Percentiles rank a stretch among this genome's conserved stretches.
Evolutionary conservation across 2,329 filamentous ascomycete genomes (phyloP).

Genomic region (Trichoderma atrobrunneum): DNA sequence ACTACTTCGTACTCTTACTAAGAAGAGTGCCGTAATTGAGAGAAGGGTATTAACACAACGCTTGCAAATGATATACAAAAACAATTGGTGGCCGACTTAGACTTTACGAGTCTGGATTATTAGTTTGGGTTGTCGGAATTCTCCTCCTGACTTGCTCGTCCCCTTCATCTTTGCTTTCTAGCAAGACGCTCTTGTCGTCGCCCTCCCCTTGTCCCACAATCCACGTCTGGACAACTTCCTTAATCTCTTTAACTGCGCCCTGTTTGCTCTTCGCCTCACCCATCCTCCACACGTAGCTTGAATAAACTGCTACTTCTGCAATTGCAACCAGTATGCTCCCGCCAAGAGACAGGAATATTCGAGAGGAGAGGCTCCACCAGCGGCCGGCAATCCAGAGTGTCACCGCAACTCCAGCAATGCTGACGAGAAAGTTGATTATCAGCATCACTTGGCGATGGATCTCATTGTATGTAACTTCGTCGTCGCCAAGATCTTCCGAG

Average conservation of each 20-base stretch:
- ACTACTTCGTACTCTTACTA: background rate
- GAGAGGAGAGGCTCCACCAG: slow-evolving; percentile 70
- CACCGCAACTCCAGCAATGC: slow-evolving; percentile 73
- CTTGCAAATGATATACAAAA: background rate
- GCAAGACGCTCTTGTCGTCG: slow-evolving; percentile 26
- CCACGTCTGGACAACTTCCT: slow-evolving; percentile 71
- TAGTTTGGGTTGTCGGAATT: slow-evolving; percentile 9
- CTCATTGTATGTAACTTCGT: slow-evolving; percentile 67
- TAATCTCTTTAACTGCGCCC: slow-evolving; percentile 59
- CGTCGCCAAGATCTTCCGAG: slow-evolving; percentile 50
- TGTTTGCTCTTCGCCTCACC: slow-evolving; percentile 65
- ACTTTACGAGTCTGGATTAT: background rate
- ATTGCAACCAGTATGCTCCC: slow-evolving; percentile 68
- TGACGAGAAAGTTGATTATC: slow-evolving; percentile 86
- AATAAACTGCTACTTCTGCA: slow-evolving; percentile 75
- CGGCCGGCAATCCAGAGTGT: slow-evolving; percentile 76
- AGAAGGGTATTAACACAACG: background rate
- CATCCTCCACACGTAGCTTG: slow-evolving; percentile 70
- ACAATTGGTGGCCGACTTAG: background rate
- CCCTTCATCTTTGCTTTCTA: slow-evolving; percentile 26
- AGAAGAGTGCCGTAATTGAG: background rate
- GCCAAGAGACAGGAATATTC: slow-evolving; percentile 68
- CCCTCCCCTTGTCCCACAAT: slow-evolving; percentile 46
- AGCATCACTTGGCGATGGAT: slow-evolving; percentile 78
- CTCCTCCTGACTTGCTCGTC: slow-evolving; percentile 30